These are phyloP conservation scores for Solanum dulcamara DNA, from an alignment of 257 asterid genomes.

Conservation along the genomic window DNA sequence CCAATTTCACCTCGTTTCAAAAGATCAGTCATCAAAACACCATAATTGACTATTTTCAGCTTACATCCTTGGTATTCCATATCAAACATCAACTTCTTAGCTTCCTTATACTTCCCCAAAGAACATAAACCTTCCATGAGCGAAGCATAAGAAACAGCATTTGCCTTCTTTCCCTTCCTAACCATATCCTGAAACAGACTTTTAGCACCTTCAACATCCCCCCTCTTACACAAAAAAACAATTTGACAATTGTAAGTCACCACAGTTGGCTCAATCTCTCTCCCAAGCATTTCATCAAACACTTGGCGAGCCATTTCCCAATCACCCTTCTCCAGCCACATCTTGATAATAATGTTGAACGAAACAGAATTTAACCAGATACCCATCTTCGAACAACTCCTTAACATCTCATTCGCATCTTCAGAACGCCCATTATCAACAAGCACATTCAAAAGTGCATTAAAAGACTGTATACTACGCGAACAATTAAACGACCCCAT, in stretches of 20 bases:
- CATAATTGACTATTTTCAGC: slow-evolving; percentile 48
- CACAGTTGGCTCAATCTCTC: slow-evolving; percentile 55
- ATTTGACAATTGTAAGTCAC: slow-evolving; percentile 69
- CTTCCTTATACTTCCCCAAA: slow-evolving; percentile 45
- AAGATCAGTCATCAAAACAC: slow-evolving; percentile 67
- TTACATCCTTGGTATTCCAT: slow-evolving; percentile 93
- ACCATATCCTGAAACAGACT: slow-evolving; percentile 58
- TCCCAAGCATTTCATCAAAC: slow-evolving; percentile 85
- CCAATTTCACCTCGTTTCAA: slow-evolving; percentile 44
- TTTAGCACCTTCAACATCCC: slow-evolving; percentile 43
- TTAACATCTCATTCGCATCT: slow-evolving; percentile 44
- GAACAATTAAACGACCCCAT: slow-evolving; percentile 61
- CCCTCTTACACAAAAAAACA: slow-evolving; percentile 65
- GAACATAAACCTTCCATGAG: slow-evolving; percentile 71
- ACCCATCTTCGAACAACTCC: slow-evolving; percentile 38
- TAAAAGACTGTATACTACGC: slow-evolving; percentile 53
- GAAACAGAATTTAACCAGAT: slow-evolving; percentile 57
- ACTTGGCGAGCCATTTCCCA: slow-evolving; percentile 48
- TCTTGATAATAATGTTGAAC: slow-evolving; percentile 58
- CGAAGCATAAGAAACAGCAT: slow-evolving; percentile 60
- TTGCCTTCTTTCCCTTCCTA: slow-evolving; percentile 42
- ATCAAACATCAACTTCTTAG: slow-evolving; percentile 79
- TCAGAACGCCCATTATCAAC: slow-evolving; percentile 26
- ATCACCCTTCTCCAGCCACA: slow-evolving; percentile 51
- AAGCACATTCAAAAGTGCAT: slow-evolving; percentile 60